Evolutionary conservation across 495 filamentous ascomycete species (phyloP).

Genomic region (Penicillium alfredii): DNA sequence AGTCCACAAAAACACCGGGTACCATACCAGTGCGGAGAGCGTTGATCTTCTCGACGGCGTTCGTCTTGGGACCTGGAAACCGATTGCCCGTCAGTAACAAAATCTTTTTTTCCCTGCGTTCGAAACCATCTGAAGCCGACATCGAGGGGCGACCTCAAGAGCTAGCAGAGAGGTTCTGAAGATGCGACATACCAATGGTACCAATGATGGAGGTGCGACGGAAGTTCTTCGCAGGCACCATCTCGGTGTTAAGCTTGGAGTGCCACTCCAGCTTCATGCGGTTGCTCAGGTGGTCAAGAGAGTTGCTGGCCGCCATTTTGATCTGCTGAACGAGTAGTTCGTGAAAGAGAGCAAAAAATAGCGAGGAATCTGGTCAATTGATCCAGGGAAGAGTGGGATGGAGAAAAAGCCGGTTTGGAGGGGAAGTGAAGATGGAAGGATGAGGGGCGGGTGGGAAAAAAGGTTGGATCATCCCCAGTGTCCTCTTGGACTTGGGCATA

Average conservation of each 20-base stretch:
- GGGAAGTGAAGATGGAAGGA: slow-evolving; percentile 23
- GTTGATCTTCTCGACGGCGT: slow-evolving; percentile 95
- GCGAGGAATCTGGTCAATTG: slow-evolving; percentile 4
- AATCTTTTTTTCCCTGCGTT: slow-evolving; percentile 5
- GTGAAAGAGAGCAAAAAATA: slow-evolving; percentile 10
- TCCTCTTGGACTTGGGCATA: too few species aligned
- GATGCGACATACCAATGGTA: slow-evolving; percentile 70
- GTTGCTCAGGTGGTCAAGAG: slow-evolving; percentile 77
- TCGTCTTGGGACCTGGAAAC: slow-evolving; percentile 81
- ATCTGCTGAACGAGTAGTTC: slow-evolving; percentile 15
- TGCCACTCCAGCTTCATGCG: slow-evolving; percentile 90
- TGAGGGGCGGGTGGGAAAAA: slow-evolving; percentile 35
- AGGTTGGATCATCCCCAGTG: too few species aligned
- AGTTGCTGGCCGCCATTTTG: slow-evolving; percentile 46
- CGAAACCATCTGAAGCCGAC: too few species aligned
- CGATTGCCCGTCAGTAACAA: slow-evolving; percentile 13
- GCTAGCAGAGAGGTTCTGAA: too few species aligned
- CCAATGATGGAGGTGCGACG: slow-evolving; percentile 97
- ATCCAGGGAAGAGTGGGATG: slow-evolving; percentile 11
- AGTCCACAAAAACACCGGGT: not conserved
- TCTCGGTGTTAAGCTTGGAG: slow-evolving; percentile 71
- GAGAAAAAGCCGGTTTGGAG: slow-evolving; percentile 16
- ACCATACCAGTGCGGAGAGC: slow-evolving; percentile 64
- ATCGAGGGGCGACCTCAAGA: too few species aligned
- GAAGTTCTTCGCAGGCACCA: slow-evolving; percentile 75